Percentiles rank a stretch among this genome's conserved stretches.
Conservation (phyloP, 1,284 basidiomycete species). For the Puccinia hordei region DNA sequence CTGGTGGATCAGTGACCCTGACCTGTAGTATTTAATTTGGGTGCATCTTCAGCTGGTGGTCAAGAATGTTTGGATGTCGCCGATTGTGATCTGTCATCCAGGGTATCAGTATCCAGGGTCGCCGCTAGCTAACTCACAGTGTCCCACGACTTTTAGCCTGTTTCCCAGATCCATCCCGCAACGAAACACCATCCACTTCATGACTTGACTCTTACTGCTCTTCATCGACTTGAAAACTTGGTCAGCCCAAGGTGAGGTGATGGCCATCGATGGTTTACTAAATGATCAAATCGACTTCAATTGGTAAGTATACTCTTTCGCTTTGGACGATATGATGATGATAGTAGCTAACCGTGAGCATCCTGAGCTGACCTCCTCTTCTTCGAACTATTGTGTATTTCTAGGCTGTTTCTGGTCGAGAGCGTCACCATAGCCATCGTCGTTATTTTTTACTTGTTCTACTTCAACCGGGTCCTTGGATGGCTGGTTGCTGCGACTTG, state of each 20-base stretch:
- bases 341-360: neutral
- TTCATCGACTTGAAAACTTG: neutral
- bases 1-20: neutral
- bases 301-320: conserved; percentile 11
- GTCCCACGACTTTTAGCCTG: no score
- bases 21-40: no score
- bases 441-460: conserved; percentile 77
- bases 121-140: no score
- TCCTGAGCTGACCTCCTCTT: conserved; percentile 1
- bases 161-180: neutral
- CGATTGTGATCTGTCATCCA: neutral
- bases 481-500: conserved; percentile 67
- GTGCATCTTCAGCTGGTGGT: neutral
- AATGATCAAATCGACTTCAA: conserved; percentile 11
- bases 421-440: conserved; percentile 72
- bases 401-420: conserved; percentile 66
- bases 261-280: conserved; percentile 5
- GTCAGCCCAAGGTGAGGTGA: neutral
- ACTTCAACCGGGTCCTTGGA: conserved; percentile 80
- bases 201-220: neutral
- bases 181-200: no score
- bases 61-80: neutral
- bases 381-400: neutral
- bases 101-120: neutral
- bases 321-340: neutral